Percentiles rank a stretch among this genome's conserved stretches.
Conservation (phyloP, 73 alveolate genomes). For the Paramecium sexaurelia region DNA sequence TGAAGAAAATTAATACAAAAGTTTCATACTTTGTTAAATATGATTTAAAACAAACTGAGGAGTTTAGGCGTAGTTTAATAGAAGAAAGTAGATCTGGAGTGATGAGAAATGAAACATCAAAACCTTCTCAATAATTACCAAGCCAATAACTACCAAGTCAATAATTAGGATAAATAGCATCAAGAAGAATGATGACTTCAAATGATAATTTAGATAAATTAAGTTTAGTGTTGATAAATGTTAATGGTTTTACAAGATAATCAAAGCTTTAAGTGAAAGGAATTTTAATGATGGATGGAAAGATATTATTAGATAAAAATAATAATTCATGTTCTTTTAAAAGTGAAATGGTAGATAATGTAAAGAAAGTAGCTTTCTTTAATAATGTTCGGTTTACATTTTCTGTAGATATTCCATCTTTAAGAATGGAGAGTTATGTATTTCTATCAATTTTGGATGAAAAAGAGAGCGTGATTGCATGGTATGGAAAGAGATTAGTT, state of each 20-base stretch:
- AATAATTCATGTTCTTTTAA: not conserved
- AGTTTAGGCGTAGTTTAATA: not conserved
- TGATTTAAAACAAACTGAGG: not conserved
- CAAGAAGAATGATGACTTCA: not conserved
- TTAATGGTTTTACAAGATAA: not conserved
- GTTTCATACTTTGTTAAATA: not conserved
- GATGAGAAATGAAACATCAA: not conserved
- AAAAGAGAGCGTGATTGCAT: not conserved
- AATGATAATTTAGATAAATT: not conserved
- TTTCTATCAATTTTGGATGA: not conserved
- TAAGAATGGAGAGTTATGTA: not conserved
- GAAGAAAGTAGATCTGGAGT: not conserved
- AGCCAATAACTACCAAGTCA: not conserved
- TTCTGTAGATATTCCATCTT: not conserved
- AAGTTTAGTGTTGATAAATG: not conserved
- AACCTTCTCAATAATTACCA: too few species aligned
- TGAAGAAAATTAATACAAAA: conserved; percentile 18
- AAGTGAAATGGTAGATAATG: not conserved
- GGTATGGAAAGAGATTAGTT: not conserved
- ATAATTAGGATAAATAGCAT: not conserved
- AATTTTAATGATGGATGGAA: not conserved
- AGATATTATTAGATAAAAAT: not conserved
- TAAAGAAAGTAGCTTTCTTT: not conserved
- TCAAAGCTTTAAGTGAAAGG: not conserved
- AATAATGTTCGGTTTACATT: not conserved